Base-by-base conservation (phyloP, 306 rosid genomes). In the Mimosa bimucronata region DNA sequence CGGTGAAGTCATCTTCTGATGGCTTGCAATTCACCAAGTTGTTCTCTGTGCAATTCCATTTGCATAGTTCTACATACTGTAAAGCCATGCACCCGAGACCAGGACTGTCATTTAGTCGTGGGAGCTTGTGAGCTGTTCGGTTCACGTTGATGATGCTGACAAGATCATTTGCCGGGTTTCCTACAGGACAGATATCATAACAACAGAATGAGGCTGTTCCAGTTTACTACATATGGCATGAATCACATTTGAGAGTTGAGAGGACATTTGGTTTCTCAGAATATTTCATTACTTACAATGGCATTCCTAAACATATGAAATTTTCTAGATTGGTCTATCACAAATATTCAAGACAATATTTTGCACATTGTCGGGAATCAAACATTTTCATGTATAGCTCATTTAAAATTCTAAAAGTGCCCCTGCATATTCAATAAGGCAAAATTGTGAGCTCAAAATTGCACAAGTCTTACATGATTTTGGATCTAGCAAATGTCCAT, bases 41-140 rank as follows among this genome's bases (percentile, higher is more conserved):
- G 87, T 88, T 82, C 1, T 52, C 83, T 2, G 92, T 81, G 91
- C 97, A 95, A 86, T 92, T 92, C 25, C 89, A 83, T 82, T 87
- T 87, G 94, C 98, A 95, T 34, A 85, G 75, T 65, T 95, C 90
- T 5, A 84, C 86, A n/a, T 87, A 92, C 61, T 92, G 98, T 77
- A 95, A 80, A 30, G 98, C 98, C 90, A 95, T 92, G 88, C 98
- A 95, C 53, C 97, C 98, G 4, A 95, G 92, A 74, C 98, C 98
- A 8, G 97, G 89, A 48, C 88, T 91, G 81, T 90, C 92, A 6
- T 84, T 88, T 58, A 95, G 86, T 66, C 41, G 86, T 16, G 87
- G 71, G 28, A 95, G 89, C 77, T 92, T 92, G 18, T 81, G 89
- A 21, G 91, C 87, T 2, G 97, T 95, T 76, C 94, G 85, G 42